These are phyloP conservation scores for Phialemoniopsis sp. DNA, from an alignment of 2,329 filamentous ascomycete genomes.

Conservation along the genomic window DNA sequence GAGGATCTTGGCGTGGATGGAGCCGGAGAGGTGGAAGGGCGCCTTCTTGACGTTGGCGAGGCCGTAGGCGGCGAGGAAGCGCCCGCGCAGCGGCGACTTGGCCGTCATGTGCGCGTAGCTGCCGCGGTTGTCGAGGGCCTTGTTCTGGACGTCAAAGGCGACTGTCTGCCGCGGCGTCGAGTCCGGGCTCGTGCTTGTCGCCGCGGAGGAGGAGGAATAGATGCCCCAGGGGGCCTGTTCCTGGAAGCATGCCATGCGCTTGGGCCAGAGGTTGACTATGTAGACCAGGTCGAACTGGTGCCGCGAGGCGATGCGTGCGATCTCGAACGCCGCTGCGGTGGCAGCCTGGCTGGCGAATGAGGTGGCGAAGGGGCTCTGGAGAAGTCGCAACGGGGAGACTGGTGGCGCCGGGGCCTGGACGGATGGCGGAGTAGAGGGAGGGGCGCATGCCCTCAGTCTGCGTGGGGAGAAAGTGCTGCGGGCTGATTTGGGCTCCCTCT, in stretches of 20 bases:
- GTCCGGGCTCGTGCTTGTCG: constrained; percentile 1
- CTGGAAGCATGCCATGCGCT: constrained; percentile 14
- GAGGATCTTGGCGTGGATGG: constrained; percentile 46
- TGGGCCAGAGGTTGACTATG: constrained; percentile 55
- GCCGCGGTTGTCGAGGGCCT: constrained; percentile 6
- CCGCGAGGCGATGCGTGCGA: constrained; percentile 48
- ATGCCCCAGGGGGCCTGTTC: constrained; percentile 9
- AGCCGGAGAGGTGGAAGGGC: constrained; percentile 46
- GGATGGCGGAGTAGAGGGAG: constrained; percentile 19
- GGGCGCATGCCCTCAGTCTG: constrained; percentile 4
- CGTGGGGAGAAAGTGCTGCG: background rate
- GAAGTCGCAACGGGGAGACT: too few species aligned
- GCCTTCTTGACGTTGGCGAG: constrained; percentile 42
- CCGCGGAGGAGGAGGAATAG: constrained; percentile 10
- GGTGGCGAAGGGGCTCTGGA: too few species aligned
- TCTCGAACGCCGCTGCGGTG: constrained; percentile 46
- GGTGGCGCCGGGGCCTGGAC: constrained; percentile 11
- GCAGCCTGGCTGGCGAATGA: constrained; percentile 32
- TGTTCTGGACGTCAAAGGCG: too few species aligned
- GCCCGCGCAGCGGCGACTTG: constrained; percentile 25
- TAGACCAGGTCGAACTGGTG: constrained; percentile 57
- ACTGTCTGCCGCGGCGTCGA: background rate
- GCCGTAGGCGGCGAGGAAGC: constrained; percentile 51
- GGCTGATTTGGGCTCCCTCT: too few species aligned
- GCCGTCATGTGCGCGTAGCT: constrained; percentile 8